Evolutionary conservation across 495 filamentous ascomycete species (phyloP).

Genomic region (Cenococcum geophilum): DNA sequence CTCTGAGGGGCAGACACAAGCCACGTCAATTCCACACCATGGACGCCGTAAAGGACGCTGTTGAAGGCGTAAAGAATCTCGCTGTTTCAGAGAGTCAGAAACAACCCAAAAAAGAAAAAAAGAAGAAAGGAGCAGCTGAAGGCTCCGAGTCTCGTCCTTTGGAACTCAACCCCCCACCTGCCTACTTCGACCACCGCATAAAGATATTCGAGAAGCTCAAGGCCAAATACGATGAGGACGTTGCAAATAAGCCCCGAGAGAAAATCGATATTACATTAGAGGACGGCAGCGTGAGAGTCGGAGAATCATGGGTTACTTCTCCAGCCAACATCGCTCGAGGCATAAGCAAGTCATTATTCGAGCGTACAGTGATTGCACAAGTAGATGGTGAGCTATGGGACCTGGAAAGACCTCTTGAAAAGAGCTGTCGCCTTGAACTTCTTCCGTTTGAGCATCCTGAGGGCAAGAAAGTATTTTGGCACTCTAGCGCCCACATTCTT

Average conservation of each 20-base stretch:
- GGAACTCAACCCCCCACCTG: constrained; percentile 61
- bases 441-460: constrained; percentile 79
- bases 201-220: constrained; percentile 82
- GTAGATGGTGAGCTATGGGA: constrained; percentile 88
- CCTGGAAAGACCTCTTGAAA: constrained; percentile 79
- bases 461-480: constrained; percentile 83
- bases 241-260: constrained; percentile 57
- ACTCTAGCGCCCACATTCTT: constrained; percentile 87
- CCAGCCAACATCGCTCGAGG: constrained; percentile 59
- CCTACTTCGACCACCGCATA: constrained; percentile 78
- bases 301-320: constrained; percentile 67
- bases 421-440: constrained; percentile 68
- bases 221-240: constrained; percentile 68
- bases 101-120: constrained; percentile 40
- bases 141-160: constrained; percentile 43
- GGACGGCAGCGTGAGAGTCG: constrained; percentile 54
- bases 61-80: constrained; percentile 47
- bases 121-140: constrained; percentile 46
- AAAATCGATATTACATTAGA: constrained; percentile 61
- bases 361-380: constrained; percentile 74
- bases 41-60: constrained; percentile 32
- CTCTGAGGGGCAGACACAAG: neutral
- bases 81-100: constrained; percentile 40
- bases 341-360: constrained; percentile 63
- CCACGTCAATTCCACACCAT: constrained; percentile 8